Evolutionary conservation across 768 basidiomycete species (phyloP).

Genomic region (Lyophyllum shimeji): DNA sequence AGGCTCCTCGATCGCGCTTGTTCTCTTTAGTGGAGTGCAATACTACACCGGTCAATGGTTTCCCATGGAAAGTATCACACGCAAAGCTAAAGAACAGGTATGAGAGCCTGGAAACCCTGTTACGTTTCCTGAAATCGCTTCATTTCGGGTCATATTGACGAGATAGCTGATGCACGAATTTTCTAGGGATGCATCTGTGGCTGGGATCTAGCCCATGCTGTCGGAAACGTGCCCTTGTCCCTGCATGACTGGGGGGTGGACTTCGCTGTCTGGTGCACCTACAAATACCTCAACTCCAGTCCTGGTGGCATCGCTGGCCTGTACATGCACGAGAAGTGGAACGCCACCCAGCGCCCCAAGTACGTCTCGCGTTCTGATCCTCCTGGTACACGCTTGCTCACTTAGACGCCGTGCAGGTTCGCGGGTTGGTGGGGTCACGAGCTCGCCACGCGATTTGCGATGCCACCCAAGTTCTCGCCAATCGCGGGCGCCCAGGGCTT

Average conservation of each 20-base stretch:
- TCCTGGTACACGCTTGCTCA: slow-evolving; percentile 9
- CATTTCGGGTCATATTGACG: slow-evolving; percentile 5
- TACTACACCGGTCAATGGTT: slow-evolving; percentile 98
- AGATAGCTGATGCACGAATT: slow-evolving; percentile 16
- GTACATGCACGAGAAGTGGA: slow-evolving; percentile 85
- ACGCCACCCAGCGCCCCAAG: slow-evolving; percentile 61
- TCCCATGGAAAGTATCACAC: slow-evolving; percentile 82
- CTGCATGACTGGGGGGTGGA: slow-evolving; percentile 95
- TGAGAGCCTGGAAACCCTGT: slow-evolving; percentile 14
- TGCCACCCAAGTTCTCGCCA: slow-evolving; percentile 82
- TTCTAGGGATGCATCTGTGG: slow-evolving; percentile 88
- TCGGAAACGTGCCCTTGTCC: slow-evolving; percentile 87
- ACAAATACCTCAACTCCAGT: slow-evolving; percentile 96
- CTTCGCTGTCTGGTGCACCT: slow-evolving; percentile 98
- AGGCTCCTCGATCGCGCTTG: slow-evolving; percentile 79
- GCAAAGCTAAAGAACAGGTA: slow-evolving; percentile 82
- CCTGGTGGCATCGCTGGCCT: slow-evolving; percentile 97
- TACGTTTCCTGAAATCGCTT: slow-evolving; percentile 12
- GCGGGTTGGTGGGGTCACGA: slow-evolving; percentile 99
- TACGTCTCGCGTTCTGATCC: slow-evolving; percentile 32
- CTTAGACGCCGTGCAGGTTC: slow-evolving; percentile 47
- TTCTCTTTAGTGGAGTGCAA: slow-evolving; percentile 92
- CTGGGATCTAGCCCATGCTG: slow-evolving; percentile 95
- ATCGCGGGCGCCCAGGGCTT: slow-evolving; percentile 92
- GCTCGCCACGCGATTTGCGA: slow-evolving; percentile 81